These are phyloP conservation scores for Mycena indigotica DNA, from an alignment of 768 basidiomycete species.

Conservation along the genomic window DNA sequence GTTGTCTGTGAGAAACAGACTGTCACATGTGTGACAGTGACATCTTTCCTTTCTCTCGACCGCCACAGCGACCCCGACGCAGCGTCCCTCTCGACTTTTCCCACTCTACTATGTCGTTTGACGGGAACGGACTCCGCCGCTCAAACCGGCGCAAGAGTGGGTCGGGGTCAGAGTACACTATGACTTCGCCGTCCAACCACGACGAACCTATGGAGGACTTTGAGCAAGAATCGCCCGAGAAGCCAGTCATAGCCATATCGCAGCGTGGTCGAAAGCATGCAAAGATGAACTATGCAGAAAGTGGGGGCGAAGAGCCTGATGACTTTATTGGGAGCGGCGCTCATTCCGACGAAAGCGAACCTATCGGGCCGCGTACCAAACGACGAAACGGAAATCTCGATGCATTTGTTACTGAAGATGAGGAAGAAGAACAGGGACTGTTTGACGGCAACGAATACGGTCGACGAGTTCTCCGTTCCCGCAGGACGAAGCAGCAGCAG, in stretches of 20 bases:
- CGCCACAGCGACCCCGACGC: not conserved
- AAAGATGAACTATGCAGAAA: conserved; percentile 48
- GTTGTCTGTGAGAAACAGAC: not conserved
- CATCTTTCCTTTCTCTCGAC: not conserved
- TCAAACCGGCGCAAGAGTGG: conserved; percentile 36
- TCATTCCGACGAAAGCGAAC: conserved; percentile 27
- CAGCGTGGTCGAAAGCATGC: conserved; percentile 44
- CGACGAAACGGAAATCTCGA: conserved; percentile 2
- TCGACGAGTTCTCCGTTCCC: too few relatives aligned
- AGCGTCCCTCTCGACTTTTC: not conserved
- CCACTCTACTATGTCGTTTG: not conserved
- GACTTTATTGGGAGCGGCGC: conserved; percentile 31
- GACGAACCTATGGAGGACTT: conserved; percentile 32
- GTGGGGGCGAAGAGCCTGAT: conserved; percentile 37
- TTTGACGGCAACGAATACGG: too few relatives aligned
- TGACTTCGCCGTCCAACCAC: conserved; percentile 47
- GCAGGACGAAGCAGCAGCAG: too few relatives aligned
- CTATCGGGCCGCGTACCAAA: conserved; percentile 19
- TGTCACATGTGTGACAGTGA: not conserved
- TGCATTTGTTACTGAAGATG: not conserved
- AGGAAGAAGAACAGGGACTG: too few relatives aligned
- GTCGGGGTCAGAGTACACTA: conserved; percentile 52
- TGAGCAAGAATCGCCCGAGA: conserved; percentile 34
- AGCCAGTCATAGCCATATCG: conserved; percentile 30
- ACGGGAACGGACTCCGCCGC: conserved; percentile 26